Conservation (phyloP, 495 filamentous ascomycete species). For the Pseudotulostoma volvatum region DNA sequence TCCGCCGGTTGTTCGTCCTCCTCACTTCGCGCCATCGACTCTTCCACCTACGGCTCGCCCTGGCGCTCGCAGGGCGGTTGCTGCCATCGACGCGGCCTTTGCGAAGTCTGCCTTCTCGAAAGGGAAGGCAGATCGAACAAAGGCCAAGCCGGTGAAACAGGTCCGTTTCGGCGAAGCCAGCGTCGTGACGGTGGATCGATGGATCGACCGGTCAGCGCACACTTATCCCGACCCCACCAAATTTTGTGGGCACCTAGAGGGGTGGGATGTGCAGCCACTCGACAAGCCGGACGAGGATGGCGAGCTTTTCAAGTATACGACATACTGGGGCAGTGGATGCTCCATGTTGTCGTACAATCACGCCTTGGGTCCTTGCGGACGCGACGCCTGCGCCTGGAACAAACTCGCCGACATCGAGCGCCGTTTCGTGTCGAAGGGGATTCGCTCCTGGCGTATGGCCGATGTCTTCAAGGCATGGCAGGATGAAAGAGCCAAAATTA, state of each 20-base stretch:
- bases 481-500: slow-evolving; percentile 1
- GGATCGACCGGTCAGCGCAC: slow-evolving; percentile 10
- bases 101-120: background rate
- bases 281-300: slow-evolving; percentile 11
- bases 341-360: slow-evolving; percentile 5
- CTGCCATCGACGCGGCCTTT: background rate
- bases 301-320: slow-evolving; percentile 10
- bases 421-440: too few species aligned
- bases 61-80: background rate
- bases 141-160: slow-evolving; percentile 6
- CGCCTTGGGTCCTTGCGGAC: slow-evolving; percentile 3
- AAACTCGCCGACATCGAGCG: slow-evolving; percentile 5
- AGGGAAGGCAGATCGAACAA: background rate
- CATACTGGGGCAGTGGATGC: slow-evolving; percentile 12
- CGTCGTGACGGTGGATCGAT: slow-evolving; percentile 7
- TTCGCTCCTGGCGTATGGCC: slow-evolving; percentile 3
- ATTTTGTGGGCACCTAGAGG: slow-evolving; percentile 11
- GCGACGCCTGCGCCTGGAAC: slow-evolving; percentile 8
- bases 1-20: background rate
- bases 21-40: background rate
- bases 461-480: slow-evolving; percentile 7
- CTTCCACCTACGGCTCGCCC: background rate
- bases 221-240: slow-evolving; percentile 6
- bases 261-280: slow-evolving; percentile 11
- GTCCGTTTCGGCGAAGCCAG: slow-evolving; percentile 13